phyloP scores from a whole-genome alignment of 73 alveolate species.

The Paramecium primaurelia region DNA sequence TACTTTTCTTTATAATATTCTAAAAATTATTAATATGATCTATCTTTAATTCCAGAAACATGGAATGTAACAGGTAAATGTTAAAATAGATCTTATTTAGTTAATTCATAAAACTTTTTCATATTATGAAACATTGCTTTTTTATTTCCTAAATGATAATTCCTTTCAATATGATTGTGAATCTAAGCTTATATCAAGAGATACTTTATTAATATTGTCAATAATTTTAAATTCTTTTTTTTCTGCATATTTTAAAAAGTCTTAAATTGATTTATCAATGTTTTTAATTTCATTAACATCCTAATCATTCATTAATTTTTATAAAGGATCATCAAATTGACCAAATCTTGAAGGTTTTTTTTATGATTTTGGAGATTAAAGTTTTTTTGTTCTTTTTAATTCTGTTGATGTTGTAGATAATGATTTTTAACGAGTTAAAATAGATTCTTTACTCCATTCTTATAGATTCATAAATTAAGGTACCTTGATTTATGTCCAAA shows the following conservation, averaged over 20 bases:
- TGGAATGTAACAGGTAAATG: slow-evolving; percentile 59
- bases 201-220: background rate
- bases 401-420: background rate
- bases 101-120: slow-evolving; percentile 44
- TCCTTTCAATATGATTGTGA: slow-evolving; percentile 61
- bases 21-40: slow-evolving; percentile 7
- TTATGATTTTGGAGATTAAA: background rate
- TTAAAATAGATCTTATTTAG: slow-evolving; percentile 18
- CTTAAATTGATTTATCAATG: background rate
- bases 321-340: slow-evolving; percentile 1
- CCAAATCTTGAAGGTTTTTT: background rate
- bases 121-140: slow-evolving; percentile 59
- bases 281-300: background rate
- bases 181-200: background rate
- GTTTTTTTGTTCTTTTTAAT: background rate
- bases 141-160: slow-evolving; percentile 56
- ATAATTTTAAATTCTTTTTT: background rate
- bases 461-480: background rate
- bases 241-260: background rate
- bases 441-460: background rate
- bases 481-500: slow-evolving; percentile 43
- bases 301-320: background rate
- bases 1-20: slow-evolving; percentile 39
- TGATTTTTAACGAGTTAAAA: background rate
- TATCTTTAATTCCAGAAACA: slow-evolving; percentile 51